These are phyloP conservation scores for Zasmidium angulare DNA, from an alignment of 2,329 filamentous ascomycete species.

Conservation along the genomic window DNA sequence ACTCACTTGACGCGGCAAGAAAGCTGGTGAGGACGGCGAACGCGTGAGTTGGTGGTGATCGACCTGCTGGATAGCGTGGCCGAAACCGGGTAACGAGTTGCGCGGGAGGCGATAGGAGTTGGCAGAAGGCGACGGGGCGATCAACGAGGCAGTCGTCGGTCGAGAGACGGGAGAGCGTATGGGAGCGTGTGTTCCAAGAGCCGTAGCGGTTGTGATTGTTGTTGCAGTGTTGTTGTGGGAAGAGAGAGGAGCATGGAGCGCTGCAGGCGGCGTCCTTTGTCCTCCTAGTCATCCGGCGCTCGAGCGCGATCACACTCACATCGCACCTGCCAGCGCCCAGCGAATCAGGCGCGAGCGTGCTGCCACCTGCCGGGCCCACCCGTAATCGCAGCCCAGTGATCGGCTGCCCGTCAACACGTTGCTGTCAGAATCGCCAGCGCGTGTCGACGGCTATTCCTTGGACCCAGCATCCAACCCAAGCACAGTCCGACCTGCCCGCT, in stretches of 20 bases:
- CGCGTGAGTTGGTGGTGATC: constrained; percentile 15
- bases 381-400: neutral
- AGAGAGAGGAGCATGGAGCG: too few relatives aligned
- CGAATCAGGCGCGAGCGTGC: neutral
- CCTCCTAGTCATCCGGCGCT: neutral
- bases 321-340: neutral
- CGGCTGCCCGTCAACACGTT: too few relatives aligned
- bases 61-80: constrained; percentile 16
- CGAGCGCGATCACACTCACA: neutral
- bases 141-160: constrained; percentile 2
- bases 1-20: constrained; percentile 38
- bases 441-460: too few relatives aligned
- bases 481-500: neutral
- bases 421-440: too few relatives aligned
- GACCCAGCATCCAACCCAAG: too few relatives aligned
- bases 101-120: constrained; percentile 2
- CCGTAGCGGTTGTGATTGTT: neutral
- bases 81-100: constrained; percentile 2
- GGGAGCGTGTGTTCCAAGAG: neutral
- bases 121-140: constrained; percentile 9
- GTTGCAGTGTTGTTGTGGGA: neutral
- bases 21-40: constrained; percentile 25
- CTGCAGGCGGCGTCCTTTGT: neutral
- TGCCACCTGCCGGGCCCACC: neutral
- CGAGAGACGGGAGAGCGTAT: neutral